Evolutionary conservation across 2,329 filamentous ascomycete species (phyloP), one percentile per base, ranked within the genome.

Genomic region (Teratosphaeria viscida): DNA sequence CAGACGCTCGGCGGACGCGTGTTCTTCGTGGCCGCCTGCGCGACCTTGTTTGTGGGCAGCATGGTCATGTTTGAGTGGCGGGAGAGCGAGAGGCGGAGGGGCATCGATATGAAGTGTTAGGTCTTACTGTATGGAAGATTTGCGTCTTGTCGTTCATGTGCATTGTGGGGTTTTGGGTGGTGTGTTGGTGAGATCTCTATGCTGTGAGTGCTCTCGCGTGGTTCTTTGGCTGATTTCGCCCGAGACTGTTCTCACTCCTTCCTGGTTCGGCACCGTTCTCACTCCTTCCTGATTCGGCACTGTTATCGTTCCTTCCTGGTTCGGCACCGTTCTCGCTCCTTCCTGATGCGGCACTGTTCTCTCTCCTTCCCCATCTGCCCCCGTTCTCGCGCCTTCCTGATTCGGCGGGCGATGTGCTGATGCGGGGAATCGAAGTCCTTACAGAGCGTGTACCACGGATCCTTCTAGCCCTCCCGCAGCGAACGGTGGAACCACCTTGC

Each of bases 51-150:
- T 71, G 85, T 92, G 0, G 92, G 88, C 29, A 83, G 88, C 52
- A 92, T 97, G 76, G 78, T 96, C 69, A 99, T 99, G 94, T 96
- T 97, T 77, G 94, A 99, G 78, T 82, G 95, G 66, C 81, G 94
- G 57, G 90, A 96, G 77, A 80, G 82, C 52, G 94, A 99, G 78
- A 84, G 85, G 75, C 82, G 92, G 67, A 84, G 83, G 66, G 94
- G 94, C 0, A 87, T 96, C 60, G 81, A 84, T 66, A 73, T 96
- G 74, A 96, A 90, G 76, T 97, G 90, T 73, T 95, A 56, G 52
- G 19, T 19, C 1, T 23, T 2, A 23, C 2, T 32, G 53, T 54
- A 54, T 54, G 6, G 43, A 49, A n/a, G 19, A 16, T 49, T 23
- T 49, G 43, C 43, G 43, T 6, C 23, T 23, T 39, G 37, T 49